Evolutionary conservation across 306 rosid genomes (phyloP).

Genomic region (Gynostemma pentaphyllum): DNA sequence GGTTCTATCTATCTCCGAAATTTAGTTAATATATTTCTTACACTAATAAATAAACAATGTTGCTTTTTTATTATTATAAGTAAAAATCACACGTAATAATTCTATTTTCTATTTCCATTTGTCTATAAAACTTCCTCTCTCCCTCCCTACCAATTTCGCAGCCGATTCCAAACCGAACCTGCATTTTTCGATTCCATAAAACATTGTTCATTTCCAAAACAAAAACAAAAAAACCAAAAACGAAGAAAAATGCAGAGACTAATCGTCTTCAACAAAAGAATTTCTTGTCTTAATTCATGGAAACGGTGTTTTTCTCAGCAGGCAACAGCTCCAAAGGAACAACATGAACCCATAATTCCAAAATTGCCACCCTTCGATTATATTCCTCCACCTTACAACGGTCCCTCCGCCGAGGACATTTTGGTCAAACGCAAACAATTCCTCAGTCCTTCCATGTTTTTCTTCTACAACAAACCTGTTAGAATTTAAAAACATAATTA

Average conservation of each 20-base stretch:
- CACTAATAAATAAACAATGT: no score
- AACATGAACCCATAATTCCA: conserved; percentile 5
- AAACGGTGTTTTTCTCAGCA: conserved; percentile 26
- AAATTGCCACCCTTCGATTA: conserved; percentile 61
- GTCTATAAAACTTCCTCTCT: background rate
- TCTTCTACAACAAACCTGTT: conserved; percentile 58
- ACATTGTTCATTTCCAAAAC: background rate
- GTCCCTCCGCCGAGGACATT: conserved; percentile 60
- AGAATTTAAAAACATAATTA: no score
- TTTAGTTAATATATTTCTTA: no score
- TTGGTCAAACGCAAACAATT: conserved; percentile 57
- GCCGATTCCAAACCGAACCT: background rate
- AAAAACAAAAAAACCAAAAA: background rate
- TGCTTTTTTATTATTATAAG: no score
- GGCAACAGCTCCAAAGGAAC: conserved; percentile 19
- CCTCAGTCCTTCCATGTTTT: conserved; percentile 71
- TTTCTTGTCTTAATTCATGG: background rate
- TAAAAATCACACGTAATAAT: no score
- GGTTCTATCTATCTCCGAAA: no score
- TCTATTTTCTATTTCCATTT: no score
- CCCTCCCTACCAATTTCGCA: background rate
- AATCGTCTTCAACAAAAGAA: conserved; percentile 13
- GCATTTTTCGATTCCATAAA: background rate
- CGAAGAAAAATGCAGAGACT: conserved; percentile 40
- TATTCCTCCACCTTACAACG: conserved; percentile 55